Percentiles rank a stretch among this genome's conserved stretches.
Evolutionary conservation across 2,329 filamentous ascomycete genomes (phyloP).

Genomic region (Nemania sp.): DNA sequence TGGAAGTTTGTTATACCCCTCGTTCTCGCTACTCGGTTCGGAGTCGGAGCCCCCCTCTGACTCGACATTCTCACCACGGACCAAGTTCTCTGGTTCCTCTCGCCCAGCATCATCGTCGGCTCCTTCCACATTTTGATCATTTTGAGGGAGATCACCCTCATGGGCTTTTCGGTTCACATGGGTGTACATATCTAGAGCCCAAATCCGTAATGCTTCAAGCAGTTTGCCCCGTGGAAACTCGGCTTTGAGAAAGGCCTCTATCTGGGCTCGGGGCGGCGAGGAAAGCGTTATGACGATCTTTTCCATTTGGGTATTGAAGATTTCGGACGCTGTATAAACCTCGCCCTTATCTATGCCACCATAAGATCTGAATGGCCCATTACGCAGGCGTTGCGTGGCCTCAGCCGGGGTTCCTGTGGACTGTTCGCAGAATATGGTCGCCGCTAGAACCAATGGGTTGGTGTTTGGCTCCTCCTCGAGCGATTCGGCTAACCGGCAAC

Average conservation of each 20-base stretch:
- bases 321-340: slow-evolving; percentile 4
- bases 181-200: slow-evolving; percentile 30
- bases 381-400: slow-evolving; percentile 20
- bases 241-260: slow-evolving; percentile 18
- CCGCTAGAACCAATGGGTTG: slow-evolving; percentile 29
- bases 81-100: slow-evolving; percentile 22
- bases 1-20: slow-evolving; percentile 30
- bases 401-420: not conserved
- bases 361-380: slow-evolving; percentile 32
- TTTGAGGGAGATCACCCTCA: not conserved
- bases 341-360: slow-evolving; percentile 15
- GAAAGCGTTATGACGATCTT: slow-evolving; percentile 22
- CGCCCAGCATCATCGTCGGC: not conserved
- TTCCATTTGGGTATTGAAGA: slow-evolving; percentile 21
- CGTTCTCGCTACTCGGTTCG: slow-evolving; percentile 29
- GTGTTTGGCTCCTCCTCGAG: slow-evolving; percentile 18
- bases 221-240: slow-evolving; percentile 24
- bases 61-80: slow-evolving; percentile 22
- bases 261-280: not conserved
- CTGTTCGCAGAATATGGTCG: slow-evolving; percentile 34
- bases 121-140: not conserved
- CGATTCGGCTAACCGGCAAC: slow-evolving; percentile 26
- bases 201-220: slow-evolving; percentile 29
- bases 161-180: slow-evolving; percentile 9
- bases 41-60: slow-evolving; percentile 8